These are phyloP conservation scores for Aspergillus eucalypticola DNA, from an alignment of 2,329 filamentous ascomycete genomes.

Conservation along the genomic window DNA sequence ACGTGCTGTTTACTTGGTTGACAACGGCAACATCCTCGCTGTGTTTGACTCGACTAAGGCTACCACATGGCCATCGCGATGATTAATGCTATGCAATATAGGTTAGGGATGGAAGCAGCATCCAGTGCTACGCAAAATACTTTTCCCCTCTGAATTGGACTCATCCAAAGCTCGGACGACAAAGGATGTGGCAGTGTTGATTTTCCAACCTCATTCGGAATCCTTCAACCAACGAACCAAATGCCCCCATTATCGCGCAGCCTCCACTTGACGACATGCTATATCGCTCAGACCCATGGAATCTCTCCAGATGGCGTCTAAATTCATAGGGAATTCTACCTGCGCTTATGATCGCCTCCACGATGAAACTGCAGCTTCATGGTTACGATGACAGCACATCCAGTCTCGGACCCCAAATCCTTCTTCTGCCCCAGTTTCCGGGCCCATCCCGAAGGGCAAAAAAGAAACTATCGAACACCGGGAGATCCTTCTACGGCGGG, in stretches of 20 bases:
- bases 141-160: neutral
- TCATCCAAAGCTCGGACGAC: constrained; percentile 6
- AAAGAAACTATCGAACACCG: neutral
- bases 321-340: neutral
- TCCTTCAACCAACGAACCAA: constrained; percentile 6
- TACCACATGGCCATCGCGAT: neutral
- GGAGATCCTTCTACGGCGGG: constrained; percentile 3
- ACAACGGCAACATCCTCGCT: neutral
- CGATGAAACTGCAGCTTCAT: neutral
- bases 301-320: neutral
- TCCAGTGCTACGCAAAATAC: no score
- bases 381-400: neutral
- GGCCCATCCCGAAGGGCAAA: neutral
- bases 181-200: constrained; percentile 10
- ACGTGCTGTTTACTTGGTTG: neutral
- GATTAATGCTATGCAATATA: no score
- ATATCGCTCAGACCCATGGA: neutral
- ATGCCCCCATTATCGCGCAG: neutral
- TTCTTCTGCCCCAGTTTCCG: neutral
- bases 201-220: neutral
- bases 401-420: constrained; percentile 1
- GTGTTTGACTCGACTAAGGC: no score
- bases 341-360: neutral
- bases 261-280: neutral
- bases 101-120: no score